A percentile compares a stretch with the other conserved stretches of the same genome.
These are phyloP conservation scores for Pseudonitzschia delicatissima DNA, from an alignment of 108 stramenopile genomes.

Conservation along the genomic window DNA sequence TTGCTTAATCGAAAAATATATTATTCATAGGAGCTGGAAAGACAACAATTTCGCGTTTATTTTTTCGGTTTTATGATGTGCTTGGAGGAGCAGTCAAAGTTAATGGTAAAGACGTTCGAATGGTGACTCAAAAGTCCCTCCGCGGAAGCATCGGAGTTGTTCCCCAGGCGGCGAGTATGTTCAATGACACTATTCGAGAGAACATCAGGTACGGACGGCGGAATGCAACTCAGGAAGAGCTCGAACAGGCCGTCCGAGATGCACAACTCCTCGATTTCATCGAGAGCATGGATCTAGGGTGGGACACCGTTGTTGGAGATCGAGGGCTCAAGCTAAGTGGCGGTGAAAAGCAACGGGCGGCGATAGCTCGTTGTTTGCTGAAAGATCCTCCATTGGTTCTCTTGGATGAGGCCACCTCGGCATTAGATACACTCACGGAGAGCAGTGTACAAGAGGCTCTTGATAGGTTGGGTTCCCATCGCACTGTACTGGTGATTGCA, in stretches of 20 bases:
- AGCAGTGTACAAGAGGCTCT: conserved; percentile 93
- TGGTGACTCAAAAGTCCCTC: conserved; percentile 76
- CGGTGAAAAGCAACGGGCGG: conserved; percentile 79
- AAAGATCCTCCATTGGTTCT: conserved; percentile 93
- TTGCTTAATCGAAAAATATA: neutral
- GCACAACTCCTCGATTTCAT: conserved; percentile 85
- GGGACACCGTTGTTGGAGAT: conserved; percentile 96
- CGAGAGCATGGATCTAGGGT: conserved; percentile 73
- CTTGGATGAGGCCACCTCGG: conserved; percentile 62
- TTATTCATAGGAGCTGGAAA: conserved; percentile 73
- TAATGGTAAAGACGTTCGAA: conserved; percentile 89
- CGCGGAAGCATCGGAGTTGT: conserved; percentile 90
- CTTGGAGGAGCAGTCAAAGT: conserved; percentile 86
- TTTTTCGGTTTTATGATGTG: conserved; percentile 94
- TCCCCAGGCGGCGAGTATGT: conserved; percentile 89
- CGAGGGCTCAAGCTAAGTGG: conserved; percentile 90
- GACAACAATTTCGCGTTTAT: conserved; percentile 86
- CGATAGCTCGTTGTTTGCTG: conserved; percentile 84
- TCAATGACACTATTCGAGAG: conserved; percentile 91
- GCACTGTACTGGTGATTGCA: conserved; percentile 96
- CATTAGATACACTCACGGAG: conserved; percentile 84
- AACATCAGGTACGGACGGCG: conserved; percentile 85
- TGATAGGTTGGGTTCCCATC: conserved; percentile 78
- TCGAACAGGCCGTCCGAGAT: conserved; percentile 66
- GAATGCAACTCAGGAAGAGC: conserved; percentile 70